phyloP scores from a whole-genome alignment of 352 stramenopile genomes.

The Globisporangium ultimum region DNA sequence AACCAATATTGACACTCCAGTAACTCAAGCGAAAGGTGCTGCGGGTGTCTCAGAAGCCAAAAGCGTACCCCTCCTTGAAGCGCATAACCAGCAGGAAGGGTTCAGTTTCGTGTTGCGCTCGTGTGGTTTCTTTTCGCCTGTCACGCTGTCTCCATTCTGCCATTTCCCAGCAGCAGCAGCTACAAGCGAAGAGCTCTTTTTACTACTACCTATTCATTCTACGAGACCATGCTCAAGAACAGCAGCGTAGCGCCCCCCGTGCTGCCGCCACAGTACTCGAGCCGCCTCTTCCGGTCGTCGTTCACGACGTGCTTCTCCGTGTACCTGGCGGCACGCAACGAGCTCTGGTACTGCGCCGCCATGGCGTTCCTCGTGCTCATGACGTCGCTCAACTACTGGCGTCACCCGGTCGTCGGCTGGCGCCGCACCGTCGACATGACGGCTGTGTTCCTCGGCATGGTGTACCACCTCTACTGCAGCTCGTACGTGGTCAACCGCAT shows the following conservation, averaged over 20 bases:
- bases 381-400: slow-evolving; percentile 87
- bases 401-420: slow-evolving; percentile 68
- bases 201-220: too few species aligned
- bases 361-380: slow-evolving; percentile 67
- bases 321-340: slow-evolving; percentile 32
- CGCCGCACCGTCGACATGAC: slow-evolving; percentile 68
- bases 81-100: too few species aligned
- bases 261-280: slow-evolving; percentile 64
- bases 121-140: too few species aligned
- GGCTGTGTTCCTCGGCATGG: slow-evolving; percentile 48
- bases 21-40: too few species aligned
- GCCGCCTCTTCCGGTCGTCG: slow-evolving; percentile 67
- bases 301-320: slow-evolving; percentile 73
- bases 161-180: neutral
- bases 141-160: too few species aligned
- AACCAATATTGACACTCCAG: too few species aligned
- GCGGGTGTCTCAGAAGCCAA: too few species aligned
- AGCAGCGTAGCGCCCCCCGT: slow-evolving; percentile 26
- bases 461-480: slow-evolving; percentile 68
- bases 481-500: slow-evolving; percentile 43
- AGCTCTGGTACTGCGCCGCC: slow-evolving; percentile 64
- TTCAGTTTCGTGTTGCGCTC: too few species aligned
- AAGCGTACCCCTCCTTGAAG: too few species aligned
- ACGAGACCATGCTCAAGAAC: neutral
- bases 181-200: neutral